Percentiles rank a stretch among this genome's conserved stretches.
Evolutionary conservation across 2,329 filamentous ascomycete species (phyloP).

Genomic region (Neofusicoccum kwambonambiense): DNA sequence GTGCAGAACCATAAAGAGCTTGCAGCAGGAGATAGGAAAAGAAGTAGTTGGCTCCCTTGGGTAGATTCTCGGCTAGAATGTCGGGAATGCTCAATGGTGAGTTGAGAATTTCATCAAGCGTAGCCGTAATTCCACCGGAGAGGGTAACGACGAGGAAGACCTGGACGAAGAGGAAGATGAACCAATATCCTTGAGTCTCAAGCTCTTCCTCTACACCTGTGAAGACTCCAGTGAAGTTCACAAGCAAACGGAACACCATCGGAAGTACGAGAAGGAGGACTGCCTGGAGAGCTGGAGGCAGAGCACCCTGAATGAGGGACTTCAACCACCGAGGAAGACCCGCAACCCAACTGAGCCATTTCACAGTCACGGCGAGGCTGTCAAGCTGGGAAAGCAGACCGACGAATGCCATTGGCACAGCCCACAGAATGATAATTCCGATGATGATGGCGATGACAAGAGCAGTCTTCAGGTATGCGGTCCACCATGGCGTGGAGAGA

Average conservation of each 20-base stretch:
- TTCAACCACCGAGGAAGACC: slow-evolving; percentile 60
- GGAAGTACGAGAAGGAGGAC: slow-evolving; percentile 80
- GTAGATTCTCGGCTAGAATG: slow-evolving; percentile 74
- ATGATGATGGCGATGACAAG: slow-evolving; percentile 64
- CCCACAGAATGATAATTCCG: slow-evolving; percentile 84
- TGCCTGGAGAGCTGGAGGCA: slow-evolving; percentile 75
- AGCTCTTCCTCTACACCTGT: slow-evolving; percentile 77
- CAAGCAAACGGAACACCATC: slow-evolving; percentile 71
- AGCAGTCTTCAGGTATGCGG: slow-evolving; percentile 71
- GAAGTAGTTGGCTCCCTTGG: slow-evolving; percentile 91
- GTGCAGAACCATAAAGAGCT: slow-evolving; percentile 68
- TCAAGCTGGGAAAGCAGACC: slow-evolving; percentile 77
- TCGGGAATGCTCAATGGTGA: slow-evolving; percentile 67
- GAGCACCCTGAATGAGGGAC: slow-evolving; percentile 76
- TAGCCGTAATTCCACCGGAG: slow-evolving; percentile 68
- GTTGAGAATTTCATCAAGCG: slow-evolving; percentile 62
- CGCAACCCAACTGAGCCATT: slow-evolving; percentile 70
- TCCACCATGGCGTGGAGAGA: slow-evolving; percentile 95
- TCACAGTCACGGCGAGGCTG: slow-evolving; percentile 62
- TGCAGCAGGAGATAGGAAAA: slow-evolving; percentile 98
- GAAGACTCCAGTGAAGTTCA: slow-evolving; percentile 72
- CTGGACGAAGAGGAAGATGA: slow-evolving; percentile 90
- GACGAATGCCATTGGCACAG: slow-evolving; percentile 85
- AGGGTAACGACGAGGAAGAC: slow-evolving; percentile 92
- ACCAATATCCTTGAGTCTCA: slow-evolving; percentile 90